Evolutionary conservation across 1,284 basidiomycete genomes (phyloP).

Genomic region (Naganishia sp.): DNA sequence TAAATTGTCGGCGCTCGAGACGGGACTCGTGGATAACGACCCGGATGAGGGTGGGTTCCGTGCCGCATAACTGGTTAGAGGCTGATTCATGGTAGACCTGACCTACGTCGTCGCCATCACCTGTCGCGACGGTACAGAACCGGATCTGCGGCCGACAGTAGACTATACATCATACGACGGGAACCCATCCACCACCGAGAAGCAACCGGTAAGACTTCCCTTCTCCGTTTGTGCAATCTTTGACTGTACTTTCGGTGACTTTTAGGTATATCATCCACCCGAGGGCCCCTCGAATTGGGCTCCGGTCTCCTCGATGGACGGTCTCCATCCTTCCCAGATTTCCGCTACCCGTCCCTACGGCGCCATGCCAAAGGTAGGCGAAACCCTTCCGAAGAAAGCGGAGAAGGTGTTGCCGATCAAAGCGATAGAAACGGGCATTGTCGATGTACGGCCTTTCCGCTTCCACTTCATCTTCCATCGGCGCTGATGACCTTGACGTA

Average conservation of each 20-base stretch:
- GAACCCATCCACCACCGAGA: background rate
- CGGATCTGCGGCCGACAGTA: conserved; percentile 54
- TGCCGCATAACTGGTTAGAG: background rate
- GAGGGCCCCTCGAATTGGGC: conserved; percentile 26
- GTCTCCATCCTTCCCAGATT: conserved; percentile 13
- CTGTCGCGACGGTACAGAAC: conserved; percentile 68
- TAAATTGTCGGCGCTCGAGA: conserved; percentile 77
- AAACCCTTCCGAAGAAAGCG: background rate
- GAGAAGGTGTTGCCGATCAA: conserved; percentile 58
- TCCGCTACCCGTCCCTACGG: conserved; percentile 61
- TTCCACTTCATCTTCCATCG: background rate
- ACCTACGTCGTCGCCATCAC: conserved; percentile 83
- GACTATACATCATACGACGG: conserved; percentile 26
- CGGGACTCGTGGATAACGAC: conserved; percentile 68
- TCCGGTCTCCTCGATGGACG: conserved; percentile 19
- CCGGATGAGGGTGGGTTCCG: conserved; percentile 52
- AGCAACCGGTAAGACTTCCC: conserved; percentile 21
- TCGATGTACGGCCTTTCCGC: conserved; percentile 64
- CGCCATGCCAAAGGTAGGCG: background rate
- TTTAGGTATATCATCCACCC: conserved; percentile 20
- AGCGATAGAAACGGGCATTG: conserved; percentile 80
- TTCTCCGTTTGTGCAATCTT: background rate
- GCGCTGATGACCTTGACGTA: conserved; percentile 2
- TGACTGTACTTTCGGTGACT: background rate
- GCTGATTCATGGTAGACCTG: conserved; percentile 56